phyloP scores from a whole-genome alignment of 805 yeast genomes.

The Saccharomycopsis fibuligera region DNA sequence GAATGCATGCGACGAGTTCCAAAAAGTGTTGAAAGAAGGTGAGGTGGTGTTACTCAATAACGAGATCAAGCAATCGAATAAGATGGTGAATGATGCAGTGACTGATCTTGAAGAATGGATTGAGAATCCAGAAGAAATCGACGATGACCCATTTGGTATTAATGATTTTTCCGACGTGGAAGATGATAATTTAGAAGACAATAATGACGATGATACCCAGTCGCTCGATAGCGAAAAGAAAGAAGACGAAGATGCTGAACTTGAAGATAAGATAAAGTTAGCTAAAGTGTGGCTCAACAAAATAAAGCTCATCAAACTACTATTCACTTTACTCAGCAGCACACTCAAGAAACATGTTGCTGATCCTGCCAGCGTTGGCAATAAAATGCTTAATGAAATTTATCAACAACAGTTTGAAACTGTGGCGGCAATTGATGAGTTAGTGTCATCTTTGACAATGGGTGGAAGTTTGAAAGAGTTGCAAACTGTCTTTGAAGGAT shows the following conservation, averaged over 20 bases:
- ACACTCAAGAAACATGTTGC: conserved; percentile 32
- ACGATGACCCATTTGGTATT: conserved; percentile 49
- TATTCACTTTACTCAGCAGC: conserved; percentile 52
- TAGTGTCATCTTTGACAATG: conserved; percentile 5
- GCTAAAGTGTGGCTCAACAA: conserved; percentile 46
- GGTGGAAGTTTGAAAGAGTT: not conserved
- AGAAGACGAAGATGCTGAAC: conserved; percentile 29
- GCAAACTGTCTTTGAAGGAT: not conserved
- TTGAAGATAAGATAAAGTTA: conserved; percentile 33
- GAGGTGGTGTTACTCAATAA: conserved; percentile 45
- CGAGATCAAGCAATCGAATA: conserved; percentile 38
- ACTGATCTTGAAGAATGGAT: conserved; percentile 67
- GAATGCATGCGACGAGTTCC: conserved; percentile 54
- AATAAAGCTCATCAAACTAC: conserved; percentile 48
- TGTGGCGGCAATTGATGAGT: conserved; percentile 9
- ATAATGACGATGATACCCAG: conserved; percentile 29
- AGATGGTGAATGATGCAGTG: conserved; percentile 53
- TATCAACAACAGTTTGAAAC: conserved; percentile 1
- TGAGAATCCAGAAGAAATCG: conserved; percentile 47
- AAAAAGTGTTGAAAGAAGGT: conserved; percentile 39
- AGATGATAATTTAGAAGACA: conserved; percentile 13
- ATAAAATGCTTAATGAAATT: not conserved
- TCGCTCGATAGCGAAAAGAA: too few relatives aligned
- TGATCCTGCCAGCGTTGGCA: not conserved
- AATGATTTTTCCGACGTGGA: conserved; percentile 27